Percentiles rank a stretch among this genome's conserved stretches.
Evolutionary conservation across 2,329 filamentous ascomycete species (phyloP).

Genomic region (Trichoderma pleuroti): DNA sequence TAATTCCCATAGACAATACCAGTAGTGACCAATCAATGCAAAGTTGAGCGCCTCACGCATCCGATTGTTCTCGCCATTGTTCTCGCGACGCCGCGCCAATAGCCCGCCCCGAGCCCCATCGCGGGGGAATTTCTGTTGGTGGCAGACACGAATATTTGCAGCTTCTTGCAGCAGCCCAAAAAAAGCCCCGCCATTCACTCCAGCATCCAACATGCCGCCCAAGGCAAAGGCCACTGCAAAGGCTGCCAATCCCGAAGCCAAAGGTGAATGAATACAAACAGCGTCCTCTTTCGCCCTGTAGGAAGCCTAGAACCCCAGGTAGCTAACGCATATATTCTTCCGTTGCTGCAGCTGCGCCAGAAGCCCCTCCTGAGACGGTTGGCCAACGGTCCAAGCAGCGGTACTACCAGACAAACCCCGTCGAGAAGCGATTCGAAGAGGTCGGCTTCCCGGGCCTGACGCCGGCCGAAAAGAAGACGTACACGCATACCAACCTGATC

Average conservation of each 20-base stretch:
- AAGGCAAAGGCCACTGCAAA: slow-evolving; percentile 25
- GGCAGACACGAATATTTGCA: not conserved
- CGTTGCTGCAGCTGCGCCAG: slow-evolving; percentile 27
- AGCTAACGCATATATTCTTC: not conserved
- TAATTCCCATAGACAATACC: not conserved
- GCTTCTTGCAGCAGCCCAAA: not conserved
- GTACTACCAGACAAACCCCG: slow-evolving; percentile 50
- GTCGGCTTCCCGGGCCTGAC: slow-evolving; percentile 45
- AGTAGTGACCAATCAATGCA: not conserved
- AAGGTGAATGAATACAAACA: slow-evolving; percentile 24
- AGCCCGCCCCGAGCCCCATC: not conserved
- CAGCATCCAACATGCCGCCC: slow-evolving; percentile 25
- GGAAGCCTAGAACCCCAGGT: not conserved
- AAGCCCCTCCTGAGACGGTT: slow-evolving; percentile 43
- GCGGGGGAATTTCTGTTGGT: slow-evolving; percentile 6
- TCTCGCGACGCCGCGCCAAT: not conserved
- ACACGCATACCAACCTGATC: slow-evolving; percentile 46
- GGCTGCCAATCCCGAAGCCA: slow-evolving; percentile 23
- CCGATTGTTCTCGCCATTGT: slow-evolving; percentile 16
- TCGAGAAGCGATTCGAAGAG: slow-evolving; percentile 44
- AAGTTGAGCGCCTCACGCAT: not conserved
- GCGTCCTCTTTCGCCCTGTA: not conserved
- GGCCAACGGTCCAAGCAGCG: slow-evolving; percentile 46
- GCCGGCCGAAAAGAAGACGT: slow-evolving; percentile 47
- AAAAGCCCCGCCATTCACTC: slow-evolving; percentile 22